phyloP scores from a whole-genome alignment of 73 alveolate genomes.

The Blepharisma japonicum region DNA sequence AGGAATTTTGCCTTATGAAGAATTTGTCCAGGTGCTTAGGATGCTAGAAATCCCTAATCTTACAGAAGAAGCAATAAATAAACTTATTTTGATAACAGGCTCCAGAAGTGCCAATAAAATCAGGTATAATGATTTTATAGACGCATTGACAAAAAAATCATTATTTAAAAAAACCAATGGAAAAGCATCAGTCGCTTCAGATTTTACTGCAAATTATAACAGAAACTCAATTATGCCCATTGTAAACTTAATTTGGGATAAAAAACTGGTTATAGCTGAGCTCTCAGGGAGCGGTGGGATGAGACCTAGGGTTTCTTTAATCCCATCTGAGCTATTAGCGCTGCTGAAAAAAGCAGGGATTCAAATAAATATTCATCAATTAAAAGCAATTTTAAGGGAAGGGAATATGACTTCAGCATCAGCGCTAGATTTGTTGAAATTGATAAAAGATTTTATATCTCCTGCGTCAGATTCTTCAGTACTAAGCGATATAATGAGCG shows the following conservation, averaged over 20 bases:
- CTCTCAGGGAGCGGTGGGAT: neutral
- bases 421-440: neutral
- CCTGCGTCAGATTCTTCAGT: too few species aligned
- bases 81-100: neutral
- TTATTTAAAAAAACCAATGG: neutral
- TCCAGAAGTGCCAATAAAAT: neutral
- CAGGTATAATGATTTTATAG: constrained; percentile 6
- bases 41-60: neutral
- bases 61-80: neutral
- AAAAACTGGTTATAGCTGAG: constrained; percentile 18
- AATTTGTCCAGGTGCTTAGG: neutral
- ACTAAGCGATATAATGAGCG: neutral
- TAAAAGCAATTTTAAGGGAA: constrained; percentile 18
- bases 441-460: neutral
- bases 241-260: constrained; percentile 22
- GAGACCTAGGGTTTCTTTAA: constrained; percentile 5
- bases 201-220: constrained; percentile 13
- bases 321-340: constrained; percentile 9
- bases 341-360: constrained; percentile 14
- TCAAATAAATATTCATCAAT: constrained; percentile 12
- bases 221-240: neutral
- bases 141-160: neutral
- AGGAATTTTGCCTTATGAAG: constrained; percentile 1
- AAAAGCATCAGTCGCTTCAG: neutral
- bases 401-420: neutral